Evolutionary conservation across 1,284 basidiomycete genomes (phyloP).

Genomic region (Fistulinella cinereoalba): DNA sequence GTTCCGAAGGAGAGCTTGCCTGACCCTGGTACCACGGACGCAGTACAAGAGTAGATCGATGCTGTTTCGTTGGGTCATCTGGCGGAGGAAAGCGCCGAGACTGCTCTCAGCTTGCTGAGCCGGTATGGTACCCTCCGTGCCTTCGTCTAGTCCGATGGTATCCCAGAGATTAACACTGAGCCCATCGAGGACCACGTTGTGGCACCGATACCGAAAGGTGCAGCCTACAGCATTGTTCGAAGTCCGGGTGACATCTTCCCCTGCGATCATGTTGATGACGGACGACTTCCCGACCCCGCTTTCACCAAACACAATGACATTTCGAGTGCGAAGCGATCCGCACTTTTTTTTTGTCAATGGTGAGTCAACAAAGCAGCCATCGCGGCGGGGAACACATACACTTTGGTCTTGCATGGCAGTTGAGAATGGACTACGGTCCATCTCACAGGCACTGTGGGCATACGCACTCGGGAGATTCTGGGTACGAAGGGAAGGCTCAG

Average conservation of each 20-base stretch:
- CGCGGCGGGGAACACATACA: constrained; percentile 9
- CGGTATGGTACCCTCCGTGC: constrained; percentile 23
- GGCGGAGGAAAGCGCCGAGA: constrained; percentile 27
- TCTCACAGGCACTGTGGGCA: constrained; percentile 13
- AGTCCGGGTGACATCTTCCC: constrained; percentile 19
- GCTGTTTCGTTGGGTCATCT: constrained; percentile 24
- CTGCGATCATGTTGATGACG: constrained; percentile 31
- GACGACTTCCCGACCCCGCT: constrained; percentile 34
- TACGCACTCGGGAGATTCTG: constrained; percentile 3
- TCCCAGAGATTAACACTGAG: constrained; percentile 30
- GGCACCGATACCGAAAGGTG: constrained; percentile 22
- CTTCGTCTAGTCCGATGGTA: constrained; percentile 29
- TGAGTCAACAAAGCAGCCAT: not conserved
- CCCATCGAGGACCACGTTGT: constrained; percentile 17
- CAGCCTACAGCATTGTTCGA: constrained; percentile 28
- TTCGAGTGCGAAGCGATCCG: constrained; percentile 13
- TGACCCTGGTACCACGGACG: constrained; percentile 32
- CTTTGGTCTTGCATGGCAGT: constrained; percentile 3
- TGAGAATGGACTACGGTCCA: constrained; percentile 2
- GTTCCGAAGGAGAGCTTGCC: constrained; percentile 25
- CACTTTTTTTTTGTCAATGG: constrained; percentile 10
- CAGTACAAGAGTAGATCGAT: constrained; percentile 35
- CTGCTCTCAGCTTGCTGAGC: constrained; percentile 21
- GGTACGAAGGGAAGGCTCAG: not conserved
- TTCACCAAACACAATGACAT: constrained; percentile 31